Conservation (phyloP, 305 asterid species). For the Fraxinus baroniana region DNA sequence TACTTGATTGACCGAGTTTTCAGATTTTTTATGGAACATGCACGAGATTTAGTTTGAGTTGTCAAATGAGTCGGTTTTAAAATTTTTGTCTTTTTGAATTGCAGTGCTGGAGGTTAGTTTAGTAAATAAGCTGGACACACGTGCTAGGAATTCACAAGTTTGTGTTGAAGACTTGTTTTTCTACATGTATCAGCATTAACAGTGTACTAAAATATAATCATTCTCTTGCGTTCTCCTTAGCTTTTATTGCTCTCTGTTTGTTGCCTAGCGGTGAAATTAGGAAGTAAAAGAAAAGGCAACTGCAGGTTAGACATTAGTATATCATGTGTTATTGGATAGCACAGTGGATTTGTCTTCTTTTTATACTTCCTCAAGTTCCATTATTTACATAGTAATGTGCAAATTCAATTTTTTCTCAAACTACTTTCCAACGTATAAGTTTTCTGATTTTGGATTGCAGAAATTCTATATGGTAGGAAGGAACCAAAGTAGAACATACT, state of each 20-base stretch:
- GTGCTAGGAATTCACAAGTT: constrained; percentile 5
- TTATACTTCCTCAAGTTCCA: not conserved
- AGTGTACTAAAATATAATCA: not conserved
- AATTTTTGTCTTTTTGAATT: constrained; percentile 10
- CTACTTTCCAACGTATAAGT: not conserved
- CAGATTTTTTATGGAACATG: constrained; percentile 17
- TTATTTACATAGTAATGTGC: not conserved
- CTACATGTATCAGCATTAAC: not conserved
- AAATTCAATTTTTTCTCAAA: constrained; percentile 10
- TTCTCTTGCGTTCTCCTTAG: not conserved
- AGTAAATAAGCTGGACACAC: constrained; percentile 7
- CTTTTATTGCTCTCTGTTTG: not conserved
- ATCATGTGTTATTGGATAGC: not conserved
- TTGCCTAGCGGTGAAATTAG: not conserved
- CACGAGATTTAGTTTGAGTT: not conserved
- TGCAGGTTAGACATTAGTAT: not conserved
- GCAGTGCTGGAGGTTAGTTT: not conserved
- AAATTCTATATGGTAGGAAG: constrained; percentile 90
- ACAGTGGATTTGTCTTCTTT: constrained; percentile 2
- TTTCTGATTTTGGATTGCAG: constrained; percentile 48
- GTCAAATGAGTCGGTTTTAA: not conserved
- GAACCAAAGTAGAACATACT: constrained; percentile 75
- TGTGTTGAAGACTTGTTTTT: constrained; percentile 10
- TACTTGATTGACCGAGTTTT: not conserved
- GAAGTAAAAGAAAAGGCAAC: not conserved